Percentiles rank a stretch among this genome's conserved stretches.
These are phyloP conservation scores for Ganoderma lucidum DNA, from an alignment of 1,284 basidiomycete genomes.

Conservation along the genomic window DNA sequence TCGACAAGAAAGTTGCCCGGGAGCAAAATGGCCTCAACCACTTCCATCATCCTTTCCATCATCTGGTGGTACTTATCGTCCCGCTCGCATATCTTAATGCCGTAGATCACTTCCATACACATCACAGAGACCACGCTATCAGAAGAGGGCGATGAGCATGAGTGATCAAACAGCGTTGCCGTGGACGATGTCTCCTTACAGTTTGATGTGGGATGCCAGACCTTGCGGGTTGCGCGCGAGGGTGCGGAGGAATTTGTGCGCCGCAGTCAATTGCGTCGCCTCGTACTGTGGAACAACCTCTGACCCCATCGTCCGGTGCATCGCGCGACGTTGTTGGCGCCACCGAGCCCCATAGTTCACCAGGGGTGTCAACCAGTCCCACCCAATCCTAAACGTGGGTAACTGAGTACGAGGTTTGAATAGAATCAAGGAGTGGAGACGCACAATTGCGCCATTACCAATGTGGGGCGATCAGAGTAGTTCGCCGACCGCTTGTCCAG, in stretches of 20 bases:
- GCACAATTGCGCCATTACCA: conserved; percentile 28
- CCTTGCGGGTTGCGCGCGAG: conserved; percentile 16
- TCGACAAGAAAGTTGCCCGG: conserved; percentile 28
- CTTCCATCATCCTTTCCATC: conserved; percentile 17
- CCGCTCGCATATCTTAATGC: conserved; percentile 38
- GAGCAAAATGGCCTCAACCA: conserved; percentile 22
- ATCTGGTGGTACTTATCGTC: conserved; percentile 31
- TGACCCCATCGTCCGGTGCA: conserved; percentile 21
- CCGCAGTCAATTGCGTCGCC: conserved; percentile 5
- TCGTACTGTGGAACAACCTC: conserved; percentile 18
- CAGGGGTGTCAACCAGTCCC: conserved; percentile 30
- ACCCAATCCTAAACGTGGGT: not conserved
- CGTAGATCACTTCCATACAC: conserved; percentile 43
- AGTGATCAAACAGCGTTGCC: not conserved
- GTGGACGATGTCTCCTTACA: conserved; percentile 12
- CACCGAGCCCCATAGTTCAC: conserved; percentile 26
- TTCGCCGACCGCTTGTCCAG: conserved; percentile 71
- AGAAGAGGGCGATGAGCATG: too few relatives aligned
- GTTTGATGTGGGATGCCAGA: conserved; percentile 24
- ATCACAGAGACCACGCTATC: conserved; percentile 40
- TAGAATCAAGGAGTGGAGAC: not conserved
- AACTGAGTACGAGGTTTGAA: too few relatives aligned
- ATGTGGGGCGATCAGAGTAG: conserved; percentile 69
- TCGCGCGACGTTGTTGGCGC: conserved; percentile 28
- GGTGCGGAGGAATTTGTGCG: conserved; percentile 17